Evolutionary conservation across 805 yeast genomes (phyloP).

Genomic region (Spathaspora boniae): DNA sequence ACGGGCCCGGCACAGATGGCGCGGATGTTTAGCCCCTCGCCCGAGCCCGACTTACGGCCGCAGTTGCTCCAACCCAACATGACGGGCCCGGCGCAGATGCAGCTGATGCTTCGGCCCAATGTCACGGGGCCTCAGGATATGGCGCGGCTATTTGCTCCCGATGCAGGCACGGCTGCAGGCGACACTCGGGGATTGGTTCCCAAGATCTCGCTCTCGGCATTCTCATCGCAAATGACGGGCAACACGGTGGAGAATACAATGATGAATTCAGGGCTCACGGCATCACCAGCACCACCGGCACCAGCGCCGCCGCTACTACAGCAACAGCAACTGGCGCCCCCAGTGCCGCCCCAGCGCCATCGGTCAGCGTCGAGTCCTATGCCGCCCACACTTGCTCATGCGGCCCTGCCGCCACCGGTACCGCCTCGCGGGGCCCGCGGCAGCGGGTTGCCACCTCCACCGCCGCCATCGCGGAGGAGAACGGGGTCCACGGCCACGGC

Average conservation of each 20-base stretch:
- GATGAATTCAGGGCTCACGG: conserved; percentile 26
- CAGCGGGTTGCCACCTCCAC: conserved; percentile 41
- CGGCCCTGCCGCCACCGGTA: conserved; percentile 15
- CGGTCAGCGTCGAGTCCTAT: conserved; percentile 22
- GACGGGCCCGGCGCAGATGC: conserved; percentile 35
- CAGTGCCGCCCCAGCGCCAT: conserved; percentile 31
- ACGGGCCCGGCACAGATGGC: conserved; percentile 46
- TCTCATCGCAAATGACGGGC: conserved; percentile 41
- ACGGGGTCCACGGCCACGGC: conserved; percentile 14
- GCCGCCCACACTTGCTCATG: conserved; percentile 11
- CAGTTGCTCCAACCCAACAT: conserved; percentile 22
- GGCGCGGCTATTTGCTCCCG: conserved; percentile 29
- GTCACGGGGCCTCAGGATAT: conserved; percentile 32
- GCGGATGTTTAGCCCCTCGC: conserved; percentile 22
- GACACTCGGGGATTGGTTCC: conserved; percentile 14
- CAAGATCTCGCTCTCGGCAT: conserved; percentile 36
- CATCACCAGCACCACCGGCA: conserved; percentile 15
- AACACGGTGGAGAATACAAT: conserved; percentile 31
- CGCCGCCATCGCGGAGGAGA: conserved; percentile 38
- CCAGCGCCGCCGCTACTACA: conserved; percentile 39
- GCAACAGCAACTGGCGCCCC: conserved; percentile 36
- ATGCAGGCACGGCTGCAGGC: conserved; percentile 6
- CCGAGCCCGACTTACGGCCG: conserved; percentile 25
- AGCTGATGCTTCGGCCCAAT: too few species aligned
- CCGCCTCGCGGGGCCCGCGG: conserved; percentile 26